Conservation (phyloP, 2,329 filamentous ascomycete genomes). For the Verruconis gallopava region DNA sequence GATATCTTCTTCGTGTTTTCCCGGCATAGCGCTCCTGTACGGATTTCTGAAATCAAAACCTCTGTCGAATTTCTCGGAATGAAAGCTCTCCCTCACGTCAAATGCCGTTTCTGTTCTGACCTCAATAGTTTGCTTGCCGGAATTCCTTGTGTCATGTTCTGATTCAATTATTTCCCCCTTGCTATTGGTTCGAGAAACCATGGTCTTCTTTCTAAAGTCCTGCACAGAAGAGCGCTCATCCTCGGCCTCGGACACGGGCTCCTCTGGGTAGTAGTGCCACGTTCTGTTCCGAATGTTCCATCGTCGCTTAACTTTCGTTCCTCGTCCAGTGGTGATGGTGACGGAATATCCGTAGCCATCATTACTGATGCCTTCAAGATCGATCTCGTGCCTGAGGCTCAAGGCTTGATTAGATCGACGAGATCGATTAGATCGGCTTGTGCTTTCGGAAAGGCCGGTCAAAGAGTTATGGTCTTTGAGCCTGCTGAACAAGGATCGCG, state of each 20-base stretch:
- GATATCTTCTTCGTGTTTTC: neutral
- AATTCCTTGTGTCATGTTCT: neutral
- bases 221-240: neutral
- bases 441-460: neutral
- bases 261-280: neutral
- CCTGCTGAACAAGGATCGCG: neutral
- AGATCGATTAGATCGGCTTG: too few relatives aligned
- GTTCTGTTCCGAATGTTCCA: neutral
- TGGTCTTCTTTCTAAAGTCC: neutral
- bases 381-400: slow-evolving; percentile 3
- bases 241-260: neutral
- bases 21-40: too few relatives aligned
- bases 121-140: neutral
- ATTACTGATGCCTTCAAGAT: slow-evolving; percentile 7
- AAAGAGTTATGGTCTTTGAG: neutral
- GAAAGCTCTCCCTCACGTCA: neutral
- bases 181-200: neutral
- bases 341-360: slow-evolving; percentile 10
- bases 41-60: neutral
- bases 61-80: neutral
- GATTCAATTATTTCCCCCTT: neutral
- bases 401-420: too few relatives aligned
- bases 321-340: slow-evolving; percentile 5
- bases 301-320: neutral
- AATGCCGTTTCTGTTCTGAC: neutral